Percentiles rank a stretch among this genome's conserved stretches.
Conservation (phyloP, 208 protist species). For the Trichomonas tenax region DNA sequence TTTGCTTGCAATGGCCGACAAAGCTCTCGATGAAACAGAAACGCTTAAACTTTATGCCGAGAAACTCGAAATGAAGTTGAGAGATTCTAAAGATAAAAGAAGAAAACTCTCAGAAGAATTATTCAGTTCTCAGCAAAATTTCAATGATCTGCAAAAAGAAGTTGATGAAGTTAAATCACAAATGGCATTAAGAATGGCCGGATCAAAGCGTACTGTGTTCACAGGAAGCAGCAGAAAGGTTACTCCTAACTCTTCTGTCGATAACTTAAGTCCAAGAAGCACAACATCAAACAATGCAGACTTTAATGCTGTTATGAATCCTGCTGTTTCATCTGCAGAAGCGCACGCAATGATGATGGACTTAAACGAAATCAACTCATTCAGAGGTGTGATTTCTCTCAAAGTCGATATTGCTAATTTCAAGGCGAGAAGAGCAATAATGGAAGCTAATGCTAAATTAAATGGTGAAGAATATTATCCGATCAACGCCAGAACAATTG, state of each 20-base stretch:
- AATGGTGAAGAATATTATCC: neutral
- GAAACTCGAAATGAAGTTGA: neutral
- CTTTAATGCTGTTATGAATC: neutral
- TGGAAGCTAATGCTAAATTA: neutral
- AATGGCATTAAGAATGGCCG: neutral
- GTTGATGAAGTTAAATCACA: neutral
- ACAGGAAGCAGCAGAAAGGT: neutral
- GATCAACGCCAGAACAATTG: neutral
- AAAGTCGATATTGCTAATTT: neutral
- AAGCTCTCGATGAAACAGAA: neutral
- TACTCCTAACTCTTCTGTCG: neutral
- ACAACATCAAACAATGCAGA: neutral
- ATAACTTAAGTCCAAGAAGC: neutral
- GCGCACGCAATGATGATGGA: neutral
- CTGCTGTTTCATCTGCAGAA: neutral
- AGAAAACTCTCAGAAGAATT: neutral
- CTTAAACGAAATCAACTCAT: neutral
- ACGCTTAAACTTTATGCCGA: neutral
- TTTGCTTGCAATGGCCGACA: neutral
- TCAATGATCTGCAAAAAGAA: neutral
- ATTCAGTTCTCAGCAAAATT: neutral
- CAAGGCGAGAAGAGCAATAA: neutral
- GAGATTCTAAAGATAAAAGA: neutral
- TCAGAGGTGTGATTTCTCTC: neutral
- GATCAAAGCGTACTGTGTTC: neutral